Conservation (phyloP, 148 eudicot species). For the Fagopyrum homotropicum region DNA sequence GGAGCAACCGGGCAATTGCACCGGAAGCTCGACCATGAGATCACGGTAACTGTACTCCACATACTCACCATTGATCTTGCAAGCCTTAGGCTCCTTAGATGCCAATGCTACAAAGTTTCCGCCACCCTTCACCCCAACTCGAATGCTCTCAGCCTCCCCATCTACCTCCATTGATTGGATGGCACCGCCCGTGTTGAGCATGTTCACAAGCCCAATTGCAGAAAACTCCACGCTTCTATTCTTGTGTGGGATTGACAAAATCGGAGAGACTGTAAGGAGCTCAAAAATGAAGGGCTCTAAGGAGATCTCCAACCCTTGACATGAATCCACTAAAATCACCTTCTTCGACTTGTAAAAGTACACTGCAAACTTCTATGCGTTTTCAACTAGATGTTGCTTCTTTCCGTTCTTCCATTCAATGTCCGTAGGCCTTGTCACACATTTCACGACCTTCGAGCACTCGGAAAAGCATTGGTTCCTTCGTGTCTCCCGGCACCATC, state of each 20-base stretch:
- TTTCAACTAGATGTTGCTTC: slow-evolving; percentile 33
- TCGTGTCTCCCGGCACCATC: slow-evolving; percentile 66
- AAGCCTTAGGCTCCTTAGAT: slow-evolving; percentile 40
- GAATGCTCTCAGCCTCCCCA: slow-evolving; percentile 18
- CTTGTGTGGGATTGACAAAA: slow-evolving; percentile 19
- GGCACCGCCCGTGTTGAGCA: slow-evolving; percentile 66
- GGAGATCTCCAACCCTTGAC: slow-evolving; percentile 34
- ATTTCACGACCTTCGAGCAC: slow-evolving; percentile 41
- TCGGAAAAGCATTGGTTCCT: slow-evolving; percentile 56
- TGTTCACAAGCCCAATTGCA: slow-evolving; percentile 58
- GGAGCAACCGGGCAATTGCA: slow-evolving; percentile 38
- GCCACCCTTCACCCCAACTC: slow-evolving; percentile 27
- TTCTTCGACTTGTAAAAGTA: slow-evolving; percentile 49
- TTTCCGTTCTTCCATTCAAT: slow-evolving; percentile 74
- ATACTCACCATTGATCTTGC: slow-evolving; percentile 36
- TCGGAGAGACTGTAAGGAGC: slow-evolving; percentile 67
- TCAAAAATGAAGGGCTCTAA: slow-evolving; percentile 77
- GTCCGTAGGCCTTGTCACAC: slow-evolving; percentile 44
- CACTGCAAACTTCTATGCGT: slow-evolving; percentile 43
- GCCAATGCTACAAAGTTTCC: slow-evolving; percentile 58
- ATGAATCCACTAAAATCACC: slow-evolving; percentile 38
- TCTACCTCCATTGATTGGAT: slow-evolving; percentile 35
- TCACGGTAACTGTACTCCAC: slow-evolving; percentile 38
- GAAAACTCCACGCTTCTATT: slow-evolving; percentile 45
- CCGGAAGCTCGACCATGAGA: slow-evolving; percentile 32